These are phyloP conservation scores for Thyridium curvatum DNA, from an alignment of 2,329 filamentous ascomycete species.

Conservation along the genomic window DNA sequence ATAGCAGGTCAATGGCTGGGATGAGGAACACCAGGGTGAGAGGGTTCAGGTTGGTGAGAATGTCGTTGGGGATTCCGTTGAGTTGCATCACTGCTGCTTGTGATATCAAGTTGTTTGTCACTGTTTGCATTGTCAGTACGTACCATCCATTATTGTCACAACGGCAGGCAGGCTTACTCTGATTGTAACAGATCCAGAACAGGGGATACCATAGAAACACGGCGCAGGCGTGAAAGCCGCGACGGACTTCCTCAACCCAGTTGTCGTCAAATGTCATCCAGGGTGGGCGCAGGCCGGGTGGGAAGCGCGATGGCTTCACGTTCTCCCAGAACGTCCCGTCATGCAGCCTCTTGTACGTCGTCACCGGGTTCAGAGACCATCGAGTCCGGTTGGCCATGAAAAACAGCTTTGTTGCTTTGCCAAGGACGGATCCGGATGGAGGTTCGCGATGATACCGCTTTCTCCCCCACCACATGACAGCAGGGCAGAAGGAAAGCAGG, in stretches of 20 bases:
- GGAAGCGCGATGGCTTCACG: constrained; percentile 10
- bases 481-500: constrained; percentile 56
- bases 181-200: constrained; percentile 53
- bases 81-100: constrained; percentile 63
- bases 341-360: constrained; percentile 5
- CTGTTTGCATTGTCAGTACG: no score
- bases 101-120: constrained; percentile 53
- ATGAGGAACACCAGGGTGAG: constrained; percentile 72
- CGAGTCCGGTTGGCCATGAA: constrained; percentile 5
- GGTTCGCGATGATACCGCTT: constrained; percentile 50
- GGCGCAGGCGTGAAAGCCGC: constrained; percentile 62
- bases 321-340: constrained; percentile 11
- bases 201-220: constrained; percentile 68
- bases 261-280: constrained; percentile 64
- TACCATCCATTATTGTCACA: no score
- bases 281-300: constrained; percentile 2
- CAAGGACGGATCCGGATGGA: constrained; percentile 61
- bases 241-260: constrained; percentile 73
- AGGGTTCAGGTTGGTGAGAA: constrained; percentile 71
- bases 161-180: constrained; percentile 21
- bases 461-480: constrained; percentile 55
- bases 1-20: constrained; percentile 59
- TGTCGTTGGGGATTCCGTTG: constrained; percentile 69
- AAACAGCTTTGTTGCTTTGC: constrained; percentile 55
- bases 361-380: constrained; percentile 6